These are phyloP conservation scores for Cadophora gregata DNA, from an alignment of 2,329 filamentous ascomycete genomes.

Conservation along the genomic window DNA sequence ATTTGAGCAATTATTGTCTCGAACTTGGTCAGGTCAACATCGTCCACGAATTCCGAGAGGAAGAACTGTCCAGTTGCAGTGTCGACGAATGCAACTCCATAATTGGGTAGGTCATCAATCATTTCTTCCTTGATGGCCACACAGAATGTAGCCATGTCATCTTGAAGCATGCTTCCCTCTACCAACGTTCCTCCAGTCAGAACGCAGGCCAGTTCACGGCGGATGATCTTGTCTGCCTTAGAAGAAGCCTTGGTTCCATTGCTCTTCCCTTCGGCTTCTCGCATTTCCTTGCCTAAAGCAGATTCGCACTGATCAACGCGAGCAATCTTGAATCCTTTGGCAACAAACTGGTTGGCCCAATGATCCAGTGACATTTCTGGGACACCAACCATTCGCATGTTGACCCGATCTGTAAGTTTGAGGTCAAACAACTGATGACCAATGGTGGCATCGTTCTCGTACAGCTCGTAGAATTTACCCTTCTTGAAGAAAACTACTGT, in stretches of 20 bases:
- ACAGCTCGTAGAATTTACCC: slow-evolving; percentile 98
- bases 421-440: slow-evolving; percentile 97
- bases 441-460: slow-evolving; percentile 96
- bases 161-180: slow-evolving; percentile 94
- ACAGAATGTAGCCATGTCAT: slow-evolving; percentile 97
- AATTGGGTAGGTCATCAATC: slow-evolving; percentile 76
- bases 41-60: slow-evolving; percentile 89
- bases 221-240: slow-evolving; percentile 91
- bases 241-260: slow-evolving; percentile 47
- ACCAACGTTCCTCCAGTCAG: slow-evolving; percentile 92
- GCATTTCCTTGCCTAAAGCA: slow-evolving; percentile 95
- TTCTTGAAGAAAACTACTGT: slow-evolving; percentile 99
- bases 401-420: slow-evolving; percentile 96
- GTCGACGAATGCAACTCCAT: slow-evolving; percentile 93
- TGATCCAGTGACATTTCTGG: slow-evolving; percentile 94
- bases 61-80: slow-evolving; percentile 96
- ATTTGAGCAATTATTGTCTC: slow-evolving; percentile 96
- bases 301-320: slow-evolving; percentile 97
- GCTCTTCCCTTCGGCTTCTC: slow-evolving; percentile 75
- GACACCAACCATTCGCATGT: slow-evolving; percentile 99
- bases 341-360: slow-evolving; percentile 98
- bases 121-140: slow-evolving; percentile 88
- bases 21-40: slow-evolving; percentile 92
- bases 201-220: slow-evolving; percentile 86
- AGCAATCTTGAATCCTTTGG: slow-evolving; percentile 97